Percentiles rank a stretch among this genome's conserved stretches.
These are phyloP conservation scores for Neonectria punicea DNA, from an alignment of 2,329 filamentous ascomycete species.

Conservation along the genomic window DNA sequence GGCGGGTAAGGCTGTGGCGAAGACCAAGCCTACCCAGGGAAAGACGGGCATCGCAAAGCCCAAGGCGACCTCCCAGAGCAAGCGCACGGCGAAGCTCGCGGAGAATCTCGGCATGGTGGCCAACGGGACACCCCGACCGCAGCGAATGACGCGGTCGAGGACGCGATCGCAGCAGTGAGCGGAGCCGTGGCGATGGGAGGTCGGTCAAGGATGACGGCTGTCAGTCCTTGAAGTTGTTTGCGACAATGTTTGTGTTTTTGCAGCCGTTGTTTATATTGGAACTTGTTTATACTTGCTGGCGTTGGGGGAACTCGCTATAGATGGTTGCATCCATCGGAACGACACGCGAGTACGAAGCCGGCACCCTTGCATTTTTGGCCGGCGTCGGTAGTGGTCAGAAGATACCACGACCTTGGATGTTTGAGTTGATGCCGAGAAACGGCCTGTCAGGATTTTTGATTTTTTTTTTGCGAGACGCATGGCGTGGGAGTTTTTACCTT, in stretches of 20 bases:
- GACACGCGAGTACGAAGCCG: slow-evolving; percentile 24
- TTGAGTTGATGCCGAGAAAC: slow-evolving; percentile 9
- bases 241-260: not conserved
- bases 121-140: slow-evolving; percentile 49
- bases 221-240: not conserved
- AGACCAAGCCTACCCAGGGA: slow-evolving; percentile 37
- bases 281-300: not conserved
- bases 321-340: slow-evolving; percentile 11
- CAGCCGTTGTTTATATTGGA: not conserved
- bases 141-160: slow-evolving; percentile 45
- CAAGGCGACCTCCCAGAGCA: slow-evolving; percentile 38
- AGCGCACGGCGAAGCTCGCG: slow-evolving; percentile 44
- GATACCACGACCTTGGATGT: slow-evolving; percentile 29
- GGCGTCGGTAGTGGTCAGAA: slow-evolving; percentile 32
- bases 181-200: not conserved
- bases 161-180: slow-evolving; percentile 39
- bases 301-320: not conserved
- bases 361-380: slow-evolving; percentile 22
- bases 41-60: slow-evolving; percentile 47
- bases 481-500: not conserved
- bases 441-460: slow-evolving; percentile 7
- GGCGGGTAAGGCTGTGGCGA: slow-evolving; percentile 36
- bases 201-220: not conserved
- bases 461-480: not conserved
- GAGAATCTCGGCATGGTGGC: slow-evolving; percentile 47